phyloP scores from a whole-genome alignment of 192 early-diverging fungal species.

The Backusella circina region DNA sequence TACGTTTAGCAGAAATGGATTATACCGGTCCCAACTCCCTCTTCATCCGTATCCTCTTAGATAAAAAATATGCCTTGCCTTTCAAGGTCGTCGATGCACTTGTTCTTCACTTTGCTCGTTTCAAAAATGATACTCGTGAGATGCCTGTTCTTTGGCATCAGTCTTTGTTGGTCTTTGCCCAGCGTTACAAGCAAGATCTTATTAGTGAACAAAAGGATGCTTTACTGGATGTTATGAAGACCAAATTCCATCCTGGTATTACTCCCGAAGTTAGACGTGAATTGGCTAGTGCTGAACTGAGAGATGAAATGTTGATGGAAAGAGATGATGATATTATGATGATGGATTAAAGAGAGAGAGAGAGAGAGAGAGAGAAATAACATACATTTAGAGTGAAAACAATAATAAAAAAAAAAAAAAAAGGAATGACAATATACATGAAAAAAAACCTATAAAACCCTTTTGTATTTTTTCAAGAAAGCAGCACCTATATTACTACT shows the following conservation, averaged over 20 bases:
- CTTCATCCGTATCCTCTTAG: constrained; percentile 93
- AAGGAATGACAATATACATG: neutral
- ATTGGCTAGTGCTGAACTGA: constrained; percentile 64
- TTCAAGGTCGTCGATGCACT: constrained; percentile 95
- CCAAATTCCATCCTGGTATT: constrained; percentile 78
- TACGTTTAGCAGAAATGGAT: constrained; percentile 96
- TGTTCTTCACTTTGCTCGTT: constrained; percentile 94
- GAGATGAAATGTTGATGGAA: constrained; percentile 65
- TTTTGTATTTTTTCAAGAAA: neutral
- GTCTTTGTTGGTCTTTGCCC: constrained; percentile 90
- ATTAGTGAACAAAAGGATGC: constrained; percentile 93
- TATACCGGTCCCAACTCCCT: constrained; percentile 92
- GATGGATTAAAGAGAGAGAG: constrained; percentile 27
- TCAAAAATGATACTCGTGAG: constrained; percentile 75
- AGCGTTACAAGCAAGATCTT: constrained; percentile 96
- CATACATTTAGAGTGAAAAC: neutral
- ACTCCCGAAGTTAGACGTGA: constrained; percentile 94
- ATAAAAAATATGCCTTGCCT: constrained; percentile 98
- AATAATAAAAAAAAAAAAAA: neutral
- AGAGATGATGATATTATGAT: constrained; percentile 53
- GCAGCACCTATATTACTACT: neutral
- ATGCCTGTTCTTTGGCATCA: constrained; percentile 99
- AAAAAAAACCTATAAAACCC: neutral
- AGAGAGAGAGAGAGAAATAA: neutral
- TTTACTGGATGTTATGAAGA: constrained; percentile 76